A percentile compares a stretch with the other conserved stretches of the same genome.
These are phyloP conservation scores for Teunomyces cretensis DNA, from an alignment of 805 yeast species.

Conservation along the genomic window DNA sequence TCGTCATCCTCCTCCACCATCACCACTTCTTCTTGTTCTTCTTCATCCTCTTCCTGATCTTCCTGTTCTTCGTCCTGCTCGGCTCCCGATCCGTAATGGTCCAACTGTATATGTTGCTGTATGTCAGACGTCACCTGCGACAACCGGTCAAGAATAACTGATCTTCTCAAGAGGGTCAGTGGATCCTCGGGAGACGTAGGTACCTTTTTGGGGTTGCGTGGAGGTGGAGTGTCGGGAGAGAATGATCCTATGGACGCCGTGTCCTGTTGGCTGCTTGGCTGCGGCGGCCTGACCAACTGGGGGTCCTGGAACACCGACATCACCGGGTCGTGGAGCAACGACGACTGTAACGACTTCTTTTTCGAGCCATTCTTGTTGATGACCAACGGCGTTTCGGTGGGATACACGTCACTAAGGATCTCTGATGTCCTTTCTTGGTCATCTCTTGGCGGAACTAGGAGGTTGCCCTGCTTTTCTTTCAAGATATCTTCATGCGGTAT, in stretches of 20 bases:
- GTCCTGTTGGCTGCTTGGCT: slow-evolving; percentile 12
- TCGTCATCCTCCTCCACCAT: slow-evolving; percentile 5
- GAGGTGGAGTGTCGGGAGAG: slow-evolving; percentile 38
- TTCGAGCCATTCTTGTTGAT: slow-evolving; percentile 24
- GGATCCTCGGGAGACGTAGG: background rate
- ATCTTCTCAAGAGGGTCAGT: slow-evolving; percentile 26
- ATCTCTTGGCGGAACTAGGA: slow-evolving; percentile 1
- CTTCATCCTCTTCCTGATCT: slow-evolving; percentile 6
- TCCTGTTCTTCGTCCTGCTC: slow-evolving; percentile 16
- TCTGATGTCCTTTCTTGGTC: slow-evolving; percentile 41
- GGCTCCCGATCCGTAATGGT: slow-evolving; percentile 6
- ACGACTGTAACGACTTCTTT: slow-evolving; percentile 6
- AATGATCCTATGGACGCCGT: slow-evolving; percentile 35
- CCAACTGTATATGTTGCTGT: slow-evolving; percentile 26
- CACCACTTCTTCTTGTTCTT: slow-evolving; percentile 6
- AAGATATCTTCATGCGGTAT: slow-evolving; percentile 21
- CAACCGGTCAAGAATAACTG: slow-evolving; percentile 37
- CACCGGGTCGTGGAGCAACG: background rate
- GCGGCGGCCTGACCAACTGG: background rate
- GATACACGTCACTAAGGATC: slow-evolving; percentile 40
- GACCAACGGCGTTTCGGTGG: slow-evolving; percentile 34
- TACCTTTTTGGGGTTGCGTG: slow-evolving; percentile 9
- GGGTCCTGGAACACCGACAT: background rate
- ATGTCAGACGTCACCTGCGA: slow-evolving; percentile 41
- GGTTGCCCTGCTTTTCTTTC: background rate